A percentile compares a stretch with the other conserved stretches of the same genome.
Evolutionary conservation across 805 yeast genomes (phyloP).

Genomic region (Saturnispora kantuleensis): DNA sequence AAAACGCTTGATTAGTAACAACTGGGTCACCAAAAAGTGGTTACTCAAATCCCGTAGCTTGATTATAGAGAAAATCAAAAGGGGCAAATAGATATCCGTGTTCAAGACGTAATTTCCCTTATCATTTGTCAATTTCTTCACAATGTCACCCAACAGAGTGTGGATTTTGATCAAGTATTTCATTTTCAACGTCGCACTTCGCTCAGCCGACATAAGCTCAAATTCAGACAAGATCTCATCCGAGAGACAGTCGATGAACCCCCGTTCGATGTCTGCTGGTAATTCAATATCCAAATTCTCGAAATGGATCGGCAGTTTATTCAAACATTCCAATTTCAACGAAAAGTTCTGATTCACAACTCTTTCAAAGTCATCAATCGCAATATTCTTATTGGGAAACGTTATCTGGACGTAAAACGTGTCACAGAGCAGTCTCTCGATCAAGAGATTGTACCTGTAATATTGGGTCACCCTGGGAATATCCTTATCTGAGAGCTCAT

Average conservation of each 20-base stretch:
- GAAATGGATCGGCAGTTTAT: constrained; percentile 19
- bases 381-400: constrained; percentile 23
- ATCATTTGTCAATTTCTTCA: constrained; percentile 14
- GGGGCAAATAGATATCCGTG: constrained; percentile 28
- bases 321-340: constrained; percentile 20
- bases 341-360: constrained; percentile 20
- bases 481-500: constrained; percentile 16
- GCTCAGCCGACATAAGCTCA: constrained; percentile 25
- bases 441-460: constrained; percentile 21
- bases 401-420: constrained; percentile 26
- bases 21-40: constrained; percentile 23
- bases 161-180: constrained; percentile 25
- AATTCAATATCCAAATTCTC: constrained; percentile 24
- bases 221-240: constrained; percentile 22
- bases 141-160: constrained; percentile 19
- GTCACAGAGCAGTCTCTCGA: constrained; percentile 27
- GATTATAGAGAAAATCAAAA: constrained; percentile 26
- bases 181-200: constrained; percentile 28
- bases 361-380: constrained; percentile 24
- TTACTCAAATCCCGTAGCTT: constrained; percentile 23
- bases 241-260: constrained; percentile 17
- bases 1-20: constrained; percentile 27
- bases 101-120: constrained; percentile 15
- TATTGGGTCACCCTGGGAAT: constrained; percentile 3
- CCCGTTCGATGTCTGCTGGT: constrained; percentile 16